These are phyloP conservation scores for Xylariaceae sp. DNA, from an alignment of 2,329 filamentous ascomycete species.

Conservation along the genomic window DNA sequence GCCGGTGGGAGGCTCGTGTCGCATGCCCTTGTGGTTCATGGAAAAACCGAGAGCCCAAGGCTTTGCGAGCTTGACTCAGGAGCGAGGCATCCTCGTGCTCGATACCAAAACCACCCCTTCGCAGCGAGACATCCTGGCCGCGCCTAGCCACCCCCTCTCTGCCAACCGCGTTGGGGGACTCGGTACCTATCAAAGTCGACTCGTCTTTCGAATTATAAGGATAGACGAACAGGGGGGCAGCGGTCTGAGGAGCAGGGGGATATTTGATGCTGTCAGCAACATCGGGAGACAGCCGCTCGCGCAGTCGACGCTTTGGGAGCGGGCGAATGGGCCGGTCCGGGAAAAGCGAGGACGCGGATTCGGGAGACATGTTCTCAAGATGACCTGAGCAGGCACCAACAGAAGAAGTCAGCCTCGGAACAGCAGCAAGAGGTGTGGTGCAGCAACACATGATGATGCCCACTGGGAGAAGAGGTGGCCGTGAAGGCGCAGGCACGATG, in stretches of 20 bases:
- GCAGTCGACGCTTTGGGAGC: conserved; percentile 79
- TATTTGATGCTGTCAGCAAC: conserved; percentile 76
- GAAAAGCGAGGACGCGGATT: conserved; percentile 73
- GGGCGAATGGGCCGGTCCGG: conserved; percentile 90
- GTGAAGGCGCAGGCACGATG: no score
- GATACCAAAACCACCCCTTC: conserved; percentile 17
- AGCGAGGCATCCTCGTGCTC: conserved; percentile 18
- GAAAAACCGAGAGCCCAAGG: conserved; percentile 36
- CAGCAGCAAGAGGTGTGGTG: no score
- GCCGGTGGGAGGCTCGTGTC: conserved; percentile 34
- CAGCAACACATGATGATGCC: no score
- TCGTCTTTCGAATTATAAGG: conserved; percentile 52
- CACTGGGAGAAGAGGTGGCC: no score
- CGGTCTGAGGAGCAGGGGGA: conserved; percentile 64
- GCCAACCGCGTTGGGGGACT: conserved; percentile 16
- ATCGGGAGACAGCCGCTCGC: conserved; percentile 79
- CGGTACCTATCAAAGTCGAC: conserved; percentile 25
- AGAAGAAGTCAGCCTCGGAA: no score
- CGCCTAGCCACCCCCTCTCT: conserved; percentile 24
- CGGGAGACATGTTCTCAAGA: conserved; percentile 62
- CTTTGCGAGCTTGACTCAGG: conserved; percentile 16
- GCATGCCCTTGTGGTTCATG: conserved; percentile 38
- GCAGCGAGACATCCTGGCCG: conserved; percentile 30
- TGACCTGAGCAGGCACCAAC: no score
- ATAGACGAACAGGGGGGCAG: conserved; percentile 69